These are phyloP conservation scores for Salisapilia sapeloensis DNA, from an alignment of 352 stramenopile species.

Conservation along the genomic window DNA sequence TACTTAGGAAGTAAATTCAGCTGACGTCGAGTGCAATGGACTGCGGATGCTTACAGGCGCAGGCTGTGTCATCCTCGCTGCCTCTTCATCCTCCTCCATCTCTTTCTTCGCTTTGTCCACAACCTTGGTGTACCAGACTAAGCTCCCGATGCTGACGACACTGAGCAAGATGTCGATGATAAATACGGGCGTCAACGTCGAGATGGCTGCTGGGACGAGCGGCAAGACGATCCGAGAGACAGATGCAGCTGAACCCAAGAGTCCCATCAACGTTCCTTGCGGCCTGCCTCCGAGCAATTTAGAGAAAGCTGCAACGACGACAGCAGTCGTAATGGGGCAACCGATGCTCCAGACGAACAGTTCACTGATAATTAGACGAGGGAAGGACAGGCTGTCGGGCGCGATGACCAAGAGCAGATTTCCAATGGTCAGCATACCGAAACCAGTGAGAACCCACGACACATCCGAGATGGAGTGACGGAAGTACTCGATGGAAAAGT, in stretches of 20 bases:
- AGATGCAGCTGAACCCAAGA: conserved; percentile 53
- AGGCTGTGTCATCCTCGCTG: conserved; percentile 7
- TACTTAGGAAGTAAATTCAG: conserved; percentile 4
- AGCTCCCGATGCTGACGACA: conserved; percentile 23
- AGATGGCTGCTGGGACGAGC: conserved; percentile 44
- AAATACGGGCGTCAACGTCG: conserved; percentile 53
- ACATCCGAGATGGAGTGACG: conserved; percentile 46
- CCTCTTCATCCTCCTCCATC: conserved; percentile 22
- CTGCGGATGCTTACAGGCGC: conserved; percentile 18
- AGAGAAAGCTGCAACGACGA: conserved; percentile 58
- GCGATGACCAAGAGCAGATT: conserved; percentile 37
- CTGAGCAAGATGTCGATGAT: conserved; percentile 53
- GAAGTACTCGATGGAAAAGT: conserved; percentile 69
- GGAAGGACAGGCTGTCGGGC: conserved; percentile 23
- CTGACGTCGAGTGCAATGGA: conserved; percentile 15
- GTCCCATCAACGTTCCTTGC: conserved; percentile 64
- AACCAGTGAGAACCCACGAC: conserved; percentile 50
- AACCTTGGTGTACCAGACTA: conserved; percentile 54
- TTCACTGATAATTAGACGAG: conserved; percentile 25
- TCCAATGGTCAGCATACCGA: conserved; percentile 35
- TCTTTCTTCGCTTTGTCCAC: conserved; percentile 31
- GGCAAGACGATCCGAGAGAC: conserved; percentile 61
- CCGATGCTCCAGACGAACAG: conserved; percentile 72
- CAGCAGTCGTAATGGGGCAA: conserved; percentile 57
- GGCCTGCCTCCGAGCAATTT: conserved; percentile 55